These are phyloP conservation scores for Penicillium psychrosexuale DNA, from an alignment of 2,329 filamentous ascomycete species.

Conservation along the genomic window DNA sequence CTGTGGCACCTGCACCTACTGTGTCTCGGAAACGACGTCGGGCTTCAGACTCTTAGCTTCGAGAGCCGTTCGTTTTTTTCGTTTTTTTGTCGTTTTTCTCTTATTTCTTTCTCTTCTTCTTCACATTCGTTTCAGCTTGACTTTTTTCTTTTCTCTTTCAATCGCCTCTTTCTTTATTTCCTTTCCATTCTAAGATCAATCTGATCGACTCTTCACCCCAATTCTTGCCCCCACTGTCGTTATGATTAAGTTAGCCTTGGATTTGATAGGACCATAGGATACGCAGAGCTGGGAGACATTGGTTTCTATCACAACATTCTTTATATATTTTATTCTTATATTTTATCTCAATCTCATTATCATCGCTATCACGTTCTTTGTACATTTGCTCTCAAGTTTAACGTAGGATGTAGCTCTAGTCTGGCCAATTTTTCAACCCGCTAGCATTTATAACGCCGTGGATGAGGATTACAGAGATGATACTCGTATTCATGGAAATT, in stretches of 20 bases:
- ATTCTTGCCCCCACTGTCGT: neutral
- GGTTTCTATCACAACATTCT: neutral
- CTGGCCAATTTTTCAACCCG: neutral
- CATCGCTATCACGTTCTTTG: neutral
- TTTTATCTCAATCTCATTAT: neutral
- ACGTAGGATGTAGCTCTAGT: neutral
- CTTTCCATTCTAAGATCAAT: neutral
- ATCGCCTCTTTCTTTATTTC: neutral
- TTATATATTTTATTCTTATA: neutral
- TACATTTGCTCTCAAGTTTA: neutral
- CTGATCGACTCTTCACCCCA: neutral
- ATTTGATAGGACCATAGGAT: neutral
- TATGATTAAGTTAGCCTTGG: neutral
- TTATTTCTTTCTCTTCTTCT: neutral
- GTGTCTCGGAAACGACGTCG: constrained; percentile 4
- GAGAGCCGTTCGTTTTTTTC: neutral
- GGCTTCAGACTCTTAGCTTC: neutral
- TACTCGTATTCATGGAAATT: neutral
- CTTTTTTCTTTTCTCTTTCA: neutral
- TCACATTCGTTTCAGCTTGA: neutral
- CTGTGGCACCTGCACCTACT: neutral
- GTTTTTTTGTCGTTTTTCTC: neutral
- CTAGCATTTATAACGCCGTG: neutral
- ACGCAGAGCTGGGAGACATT: neutral
- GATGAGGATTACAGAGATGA: too few relatives aligned